These are phyloP conservation scores for Aspergillus luchuensis DNA, from an alignment of 2,329 filamentous ascomycete species.

Conservation along the genomic window DNA sequence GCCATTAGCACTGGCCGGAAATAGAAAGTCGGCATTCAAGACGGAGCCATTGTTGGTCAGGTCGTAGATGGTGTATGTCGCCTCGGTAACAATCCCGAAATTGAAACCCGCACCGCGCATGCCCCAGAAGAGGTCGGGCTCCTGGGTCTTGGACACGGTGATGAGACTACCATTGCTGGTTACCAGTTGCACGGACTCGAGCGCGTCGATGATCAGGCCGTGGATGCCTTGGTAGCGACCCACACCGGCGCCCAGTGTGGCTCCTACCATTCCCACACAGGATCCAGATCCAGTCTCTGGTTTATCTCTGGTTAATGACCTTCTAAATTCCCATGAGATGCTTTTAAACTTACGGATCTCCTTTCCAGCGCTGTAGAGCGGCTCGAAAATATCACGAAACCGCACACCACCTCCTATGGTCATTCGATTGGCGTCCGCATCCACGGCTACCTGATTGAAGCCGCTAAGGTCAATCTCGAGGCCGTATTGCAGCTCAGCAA, in stretches of 20 bases:
- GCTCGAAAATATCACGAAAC: slow-evolving; percentile 5
- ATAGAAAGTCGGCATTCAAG: slow-evolving; percentile 1
- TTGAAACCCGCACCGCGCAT: slow-evolving; percentile 11
- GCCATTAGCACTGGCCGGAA: not conserved
- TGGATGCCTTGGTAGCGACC: slow-evolving; percentile 8
- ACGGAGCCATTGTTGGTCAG: not conserved
- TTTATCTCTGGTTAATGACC: not conserved
- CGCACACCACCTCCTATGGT: not conserved
- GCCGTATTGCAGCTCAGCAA: not conserved
- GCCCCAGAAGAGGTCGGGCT: slow-evolving; percentile 10
- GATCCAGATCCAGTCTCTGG: slow-evolving; percentile 1
- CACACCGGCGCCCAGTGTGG: slow-evolving; percentile 4
- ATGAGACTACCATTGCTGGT: not conserved
- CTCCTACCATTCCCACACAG: slow-evolving; percentile 10
- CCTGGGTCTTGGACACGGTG: not conserved
- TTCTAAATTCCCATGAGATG: too few species aligned
- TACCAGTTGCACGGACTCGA: not conserved
- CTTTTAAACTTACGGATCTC: not conserved
- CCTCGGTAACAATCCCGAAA: slow-evolving; percentile 7
- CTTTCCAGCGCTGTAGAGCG: slow-evolving; percentile 4
- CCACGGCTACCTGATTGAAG: not conserved
- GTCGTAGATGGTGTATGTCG: slow-evolving; percentile 2
- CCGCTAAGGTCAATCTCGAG: slow-evolving; percentile 10
- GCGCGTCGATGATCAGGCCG: slow-evolving; percentile 5
- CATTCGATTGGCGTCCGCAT: not conserved